phyloP scores from a whole-genome alignment of 2,329 filamentous ascomycete genomes.

The Hypoxylon rubiginosum region DNA sequence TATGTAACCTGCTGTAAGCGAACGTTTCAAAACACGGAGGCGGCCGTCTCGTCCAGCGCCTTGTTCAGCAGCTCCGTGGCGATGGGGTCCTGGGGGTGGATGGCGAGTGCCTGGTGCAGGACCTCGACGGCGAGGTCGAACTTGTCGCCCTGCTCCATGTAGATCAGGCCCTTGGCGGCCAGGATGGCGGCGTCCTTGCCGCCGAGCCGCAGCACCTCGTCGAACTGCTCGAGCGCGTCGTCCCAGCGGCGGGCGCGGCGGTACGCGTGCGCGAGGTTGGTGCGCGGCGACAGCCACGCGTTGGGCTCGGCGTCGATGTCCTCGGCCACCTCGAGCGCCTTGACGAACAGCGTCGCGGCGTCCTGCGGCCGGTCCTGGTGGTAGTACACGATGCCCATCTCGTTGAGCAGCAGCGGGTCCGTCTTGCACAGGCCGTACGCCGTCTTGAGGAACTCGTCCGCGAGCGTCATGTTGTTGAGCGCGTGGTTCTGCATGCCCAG shows the following conservation, averaged over 20 bases:
- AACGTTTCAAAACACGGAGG: conserved; percentile 44
- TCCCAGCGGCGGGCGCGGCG: conserved; percentile 77
- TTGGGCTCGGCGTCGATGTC: conserved; percentile 86
- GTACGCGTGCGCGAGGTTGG: conserved; percentile 91
- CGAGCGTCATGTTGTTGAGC: conserved; percentile 92
- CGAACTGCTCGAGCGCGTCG: conserved; percentile 83
- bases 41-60: conserved; percentile 74
- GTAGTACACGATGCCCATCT: conserved; percentile 96
- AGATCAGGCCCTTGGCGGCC: conserved; percentile 84
- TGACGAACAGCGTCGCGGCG: conserved; percentile 81
- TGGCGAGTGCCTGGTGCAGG: conserved; percentile 86
- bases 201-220: conserved; percentile 86
- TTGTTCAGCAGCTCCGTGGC: conserved; percentile 83
- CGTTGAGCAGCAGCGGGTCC: conserved; percentile 92
- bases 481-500: conserved; percentile 98
- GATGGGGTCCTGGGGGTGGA: conserved; percentile 83
- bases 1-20: not conserved
- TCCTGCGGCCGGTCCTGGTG: conserved; percentile 85
- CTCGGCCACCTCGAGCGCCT: conserved; percentile 81
- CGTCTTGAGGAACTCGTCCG: conserved; percentile 93
- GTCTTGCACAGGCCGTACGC: conserved; percentile 86
- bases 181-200: conserved; percentile 85
- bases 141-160: conserved; percentile 78
- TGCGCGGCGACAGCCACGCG: conserved; percentile 85
- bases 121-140: conserved; percentile 83